Conservation (phyloP, 768 basidiomycete genomes). For the Russula ochroleuca region DNA sequence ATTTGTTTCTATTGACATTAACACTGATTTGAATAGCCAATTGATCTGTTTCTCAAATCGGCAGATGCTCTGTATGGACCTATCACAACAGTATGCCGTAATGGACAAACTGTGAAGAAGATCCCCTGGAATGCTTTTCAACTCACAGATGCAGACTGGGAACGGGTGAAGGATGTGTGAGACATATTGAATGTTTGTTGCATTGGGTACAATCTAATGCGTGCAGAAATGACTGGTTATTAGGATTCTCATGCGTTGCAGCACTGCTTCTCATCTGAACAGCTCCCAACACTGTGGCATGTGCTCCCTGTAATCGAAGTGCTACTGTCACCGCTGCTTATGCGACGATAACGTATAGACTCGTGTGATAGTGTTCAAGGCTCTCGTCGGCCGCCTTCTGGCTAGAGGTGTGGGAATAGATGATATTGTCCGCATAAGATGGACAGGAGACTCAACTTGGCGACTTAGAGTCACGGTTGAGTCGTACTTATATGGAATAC, state of each 20-base stretch:
- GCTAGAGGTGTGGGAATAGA: too few relatives aligned
- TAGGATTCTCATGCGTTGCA: neutral
- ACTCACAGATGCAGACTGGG: neutral
- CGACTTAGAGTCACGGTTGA: too few relatives aligned
- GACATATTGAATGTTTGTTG: neutral
- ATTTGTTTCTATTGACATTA: too few relatives aligned
- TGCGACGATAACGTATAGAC: too few relatives aligned
- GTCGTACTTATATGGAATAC: too few relatives aligned
- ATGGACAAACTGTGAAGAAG: neutral
- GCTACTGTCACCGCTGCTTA: too few relatives aligned
- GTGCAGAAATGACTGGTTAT: neutral
- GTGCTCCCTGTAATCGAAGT: neutral
- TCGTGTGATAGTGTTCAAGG: too few relatives aligned
- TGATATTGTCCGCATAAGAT: too few relatives aligned
- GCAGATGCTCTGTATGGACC: neutral
- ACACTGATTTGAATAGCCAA: too few relatives aligned
- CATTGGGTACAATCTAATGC: too few relatives aligned
- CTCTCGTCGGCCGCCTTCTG: too few relatives aligned
- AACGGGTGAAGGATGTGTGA: neutral
- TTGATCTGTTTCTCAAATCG: neutral
- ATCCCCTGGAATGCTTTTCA: neutral
- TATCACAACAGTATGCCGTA: neutral
- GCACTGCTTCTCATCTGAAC: neutral
- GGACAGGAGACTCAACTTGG: too few relatives aligned
- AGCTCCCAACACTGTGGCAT: neutral